These are phyloP conservation scores for Clitoria ternatea DNA, from an alignment of 306 rosid genomes.

Conservation along the genomic window DNA sequence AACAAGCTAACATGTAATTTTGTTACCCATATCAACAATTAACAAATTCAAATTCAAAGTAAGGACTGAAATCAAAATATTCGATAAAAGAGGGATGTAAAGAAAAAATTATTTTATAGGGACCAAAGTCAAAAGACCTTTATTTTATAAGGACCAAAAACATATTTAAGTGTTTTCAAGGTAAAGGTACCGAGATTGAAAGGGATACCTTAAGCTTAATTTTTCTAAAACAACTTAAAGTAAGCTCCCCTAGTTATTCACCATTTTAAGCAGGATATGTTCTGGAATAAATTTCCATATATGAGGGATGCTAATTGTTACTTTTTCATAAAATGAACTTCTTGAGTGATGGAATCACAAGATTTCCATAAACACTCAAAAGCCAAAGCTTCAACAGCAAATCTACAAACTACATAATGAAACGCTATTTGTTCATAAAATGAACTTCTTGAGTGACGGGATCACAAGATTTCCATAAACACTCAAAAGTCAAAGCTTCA, in stretches of 20 bases:
- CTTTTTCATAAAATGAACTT: background rate
- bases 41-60: too few relatives aligned
- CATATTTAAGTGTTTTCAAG: too few relatives aligned
- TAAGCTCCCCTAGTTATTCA: background rate
- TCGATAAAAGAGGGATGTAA: too few relatives aligned
- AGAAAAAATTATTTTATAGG: too few relatives aligned
- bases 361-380: background rate
- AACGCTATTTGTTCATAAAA: background rate
- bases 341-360: background rate
- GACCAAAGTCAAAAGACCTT: too few relatives aligned
- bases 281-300: background rate
- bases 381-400: background rate
- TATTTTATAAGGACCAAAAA: too few relatives aligned
- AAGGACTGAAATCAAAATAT: too few relatives aligned
- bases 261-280: conserved; percentile 4
- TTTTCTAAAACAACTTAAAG: background rate
- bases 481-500: background rate
- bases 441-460: background rate
- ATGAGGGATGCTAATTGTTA: background rate
- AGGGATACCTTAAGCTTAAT: too few relatives aligned
- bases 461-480: background rate
- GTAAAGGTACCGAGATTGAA: too few relatives aligned
- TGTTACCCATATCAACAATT: too few relatives aligned
- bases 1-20: too few relatives aligned
- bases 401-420: conserved; percentile 2